Conservation (phyloP, 345 rosid species). For the Turnera subulata region DNA sequence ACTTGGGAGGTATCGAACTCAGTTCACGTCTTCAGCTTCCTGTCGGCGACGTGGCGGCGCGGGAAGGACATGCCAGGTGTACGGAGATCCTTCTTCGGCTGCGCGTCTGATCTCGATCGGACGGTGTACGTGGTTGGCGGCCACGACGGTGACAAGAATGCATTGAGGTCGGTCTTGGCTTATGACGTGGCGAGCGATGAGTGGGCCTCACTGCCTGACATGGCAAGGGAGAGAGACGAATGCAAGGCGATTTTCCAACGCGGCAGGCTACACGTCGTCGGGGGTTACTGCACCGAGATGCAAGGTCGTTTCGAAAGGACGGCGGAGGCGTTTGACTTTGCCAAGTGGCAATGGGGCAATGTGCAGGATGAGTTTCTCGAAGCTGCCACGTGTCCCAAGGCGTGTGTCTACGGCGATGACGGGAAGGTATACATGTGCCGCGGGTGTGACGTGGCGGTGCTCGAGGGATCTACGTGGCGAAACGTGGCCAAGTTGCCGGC, state of each 20-base stretch:
- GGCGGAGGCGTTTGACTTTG: constrained; percentile 41
- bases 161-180: constrained; percentile 51
- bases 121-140: constrained; percentile 72
- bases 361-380: constrained; percentile 29
- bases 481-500: constrained; percentile 41
- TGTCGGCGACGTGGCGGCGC: constrained; percentile 53
- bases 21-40: constrained; percentile 48
- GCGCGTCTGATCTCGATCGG: constrained; percentile 57
- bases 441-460: constrained; percentile 33
- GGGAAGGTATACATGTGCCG: constrained; percentile 37
- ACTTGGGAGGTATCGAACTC: constrained; percentile 53
- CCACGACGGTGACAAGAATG: constrained; percentile 61
- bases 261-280: constrained; percentile 66
- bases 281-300: constrained; percentile 69
- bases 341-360: constrained; percentile 45
- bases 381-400: constrained; percentile 29
- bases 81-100: constrained; percentile 54
- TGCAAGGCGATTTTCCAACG: constrained; percentile 55
- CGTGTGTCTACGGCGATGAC: constrained; percentile 26
- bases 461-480: constrained; percentile 36
- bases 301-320: constrained; percentile 61
- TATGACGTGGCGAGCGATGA: constrained; percentile 56
- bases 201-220: constrained; percentile 62
- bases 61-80: constrained; percentile 70
- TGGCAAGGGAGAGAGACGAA: constrained; percentile 73